These are phyloP conservation scores for Rhododendron molle DNA, from an alignment of 148 eudicot species.

Conservation along the genomic window DNA sequence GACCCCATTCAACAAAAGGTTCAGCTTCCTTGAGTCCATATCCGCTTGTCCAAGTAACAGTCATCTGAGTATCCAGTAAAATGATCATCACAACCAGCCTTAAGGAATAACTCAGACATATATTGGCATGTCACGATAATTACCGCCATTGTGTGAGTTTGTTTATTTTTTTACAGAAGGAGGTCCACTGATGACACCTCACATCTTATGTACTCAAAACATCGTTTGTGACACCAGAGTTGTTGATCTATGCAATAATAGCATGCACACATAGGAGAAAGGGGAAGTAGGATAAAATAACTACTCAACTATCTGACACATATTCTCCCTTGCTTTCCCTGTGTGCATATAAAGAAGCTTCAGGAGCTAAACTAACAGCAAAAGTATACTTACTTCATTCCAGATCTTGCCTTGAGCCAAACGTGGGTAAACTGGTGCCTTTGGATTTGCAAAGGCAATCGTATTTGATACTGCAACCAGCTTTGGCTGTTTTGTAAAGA, in stretches of 20 bases:
- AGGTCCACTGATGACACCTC: neutral
- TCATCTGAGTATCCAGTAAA: constrained; percentile 45
- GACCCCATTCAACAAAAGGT: constrained; percentile 75
- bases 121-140: neutral
- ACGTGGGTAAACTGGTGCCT: constrained; percentile 84
- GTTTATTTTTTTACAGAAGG: neutral
- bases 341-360: neutral
- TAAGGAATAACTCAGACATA: neutral
- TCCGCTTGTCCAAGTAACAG: constrained; percentile 90
- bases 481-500: constrained; percentile 52
- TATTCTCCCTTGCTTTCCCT: neutral
- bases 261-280: neutral
- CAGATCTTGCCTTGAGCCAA: constrained; percentile 84
- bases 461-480: constrained; percentile 69
- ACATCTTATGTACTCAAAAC: neutral
- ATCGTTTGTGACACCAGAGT: neutral
- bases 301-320: neutral
- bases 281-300: neutral
- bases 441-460: constrained; percentile 72
- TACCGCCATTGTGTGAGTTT: neutral
- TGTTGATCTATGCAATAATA: neutral
- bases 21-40: constrained; percentile 57
- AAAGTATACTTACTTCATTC: constrained; percentile 67
- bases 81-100: neutral
- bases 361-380: neutral